These are phyloP conservation scores for Parathielavia hyrcaniae DNA, from an alignment of 495 filamentous ascomycete species.

Conservation along the genomic window DNA sequence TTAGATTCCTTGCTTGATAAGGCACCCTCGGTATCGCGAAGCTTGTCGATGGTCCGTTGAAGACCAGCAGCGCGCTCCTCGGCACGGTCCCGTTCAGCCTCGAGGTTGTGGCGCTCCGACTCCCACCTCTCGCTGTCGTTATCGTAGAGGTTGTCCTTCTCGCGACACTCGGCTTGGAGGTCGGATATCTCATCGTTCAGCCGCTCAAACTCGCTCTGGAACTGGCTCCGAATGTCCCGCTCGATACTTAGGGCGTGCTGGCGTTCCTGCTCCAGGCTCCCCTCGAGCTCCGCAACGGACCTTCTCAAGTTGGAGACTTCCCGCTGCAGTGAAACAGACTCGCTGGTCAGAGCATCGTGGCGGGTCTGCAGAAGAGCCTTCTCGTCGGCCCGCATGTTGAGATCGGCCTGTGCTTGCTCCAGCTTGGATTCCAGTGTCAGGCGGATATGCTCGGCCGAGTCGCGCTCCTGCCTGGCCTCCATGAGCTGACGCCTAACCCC, in stretches of 20 bases:
- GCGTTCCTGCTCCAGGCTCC: conserved; percentile 53
- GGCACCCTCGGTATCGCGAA: conserved; percentile 63
- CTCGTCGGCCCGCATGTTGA: conserved; percentile 55
- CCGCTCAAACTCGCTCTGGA: conserved; percentile 56
- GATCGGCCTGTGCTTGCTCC: conserved; percentile 51
- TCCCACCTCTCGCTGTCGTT: conserved; percentile 68
- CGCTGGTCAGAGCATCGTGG: conserved; percentile 61
- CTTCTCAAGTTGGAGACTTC: conserved; percentile 54
- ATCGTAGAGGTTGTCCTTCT: conserved; percentile 64
- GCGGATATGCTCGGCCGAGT: conserved; percentile 57
- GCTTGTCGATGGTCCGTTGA: conserved; percentile 62
- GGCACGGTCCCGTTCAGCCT: conserved; percentile 59
- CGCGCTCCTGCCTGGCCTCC: conserved; percentile 56
- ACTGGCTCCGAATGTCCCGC: conserved; percentile 51
- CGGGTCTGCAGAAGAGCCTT: conserved; percentile 64
- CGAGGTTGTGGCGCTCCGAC: conserved; percentile 55
- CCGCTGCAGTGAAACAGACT: conserved; percentile 59
- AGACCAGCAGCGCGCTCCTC: conserved; percentile 65
- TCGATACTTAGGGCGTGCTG: conserved; percentile 53
- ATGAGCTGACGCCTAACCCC: conserved; percentile 50
- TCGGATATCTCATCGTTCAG: conserved; percentile 60
- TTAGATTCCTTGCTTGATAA: conserved; percentile 59
- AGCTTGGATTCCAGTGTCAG: conserved; percentile 52
- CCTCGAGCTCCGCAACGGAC: conserved; percentile 53
- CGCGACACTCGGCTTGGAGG: conserved; percentile 64